Conservation (phyloP, 768 basidiomycete species). For the Brasilioporus rufonigricans region DNA sequence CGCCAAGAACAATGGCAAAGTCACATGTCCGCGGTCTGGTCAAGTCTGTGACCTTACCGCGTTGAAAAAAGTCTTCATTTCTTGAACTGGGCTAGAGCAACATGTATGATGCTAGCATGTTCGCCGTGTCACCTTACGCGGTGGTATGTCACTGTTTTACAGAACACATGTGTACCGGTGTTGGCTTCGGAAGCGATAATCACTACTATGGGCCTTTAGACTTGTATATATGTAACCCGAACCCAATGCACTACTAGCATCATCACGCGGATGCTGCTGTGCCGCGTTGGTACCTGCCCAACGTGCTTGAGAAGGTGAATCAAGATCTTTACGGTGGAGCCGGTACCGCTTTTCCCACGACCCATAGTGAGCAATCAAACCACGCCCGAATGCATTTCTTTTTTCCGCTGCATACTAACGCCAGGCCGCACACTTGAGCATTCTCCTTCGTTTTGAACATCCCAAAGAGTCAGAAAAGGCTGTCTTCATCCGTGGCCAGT, state of each 20-base stretch:
- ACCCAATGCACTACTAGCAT: slow-evolving; percentile 10
- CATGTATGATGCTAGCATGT: background rate
- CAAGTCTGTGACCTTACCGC: slow-evolving; percentile 59
- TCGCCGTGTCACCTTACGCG: background rate
- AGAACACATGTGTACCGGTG: slow-evolving; percentile 15
- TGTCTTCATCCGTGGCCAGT: background rate
- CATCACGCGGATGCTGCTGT: slow-evolving; percentile 5
- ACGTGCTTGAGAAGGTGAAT: slow-evolving; percentile 25
- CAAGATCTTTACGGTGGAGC: slow-evolving; percentile 17
- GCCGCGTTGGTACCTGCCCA: slow-evolving; percentile 19
- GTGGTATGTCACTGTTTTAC: background rate
- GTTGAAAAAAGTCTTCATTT: slow-evolving; percentile 88
- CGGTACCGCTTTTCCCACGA: slow-evolving; percentile 18
- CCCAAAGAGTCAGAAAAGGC: background rate
- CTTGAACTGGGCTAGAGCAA: slow-evolving; percentile 40
- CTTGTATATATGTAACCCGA: slow-evolving; percentile 16
- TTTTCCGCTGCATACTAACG: background rate
- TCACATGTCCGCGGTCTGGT: slow-evolving; percentile 81
- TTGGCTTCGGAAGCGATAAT: slow-evolving; percentile 25
- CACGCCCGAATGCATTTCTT: background rate
- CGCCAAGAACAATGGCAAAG: slow-evolving; percentile 67
- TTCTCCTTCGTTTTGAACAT: background rate
- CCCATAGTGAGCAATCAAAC: background rate
- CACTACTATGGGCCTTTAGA: slow-evolving; percentile 7
- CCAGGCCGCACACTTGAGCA: background rate